Evolutionary conservation across 1,139 yeast genomes (phyloP).

Genomic region (Eremothecium gossypii): DNA sequence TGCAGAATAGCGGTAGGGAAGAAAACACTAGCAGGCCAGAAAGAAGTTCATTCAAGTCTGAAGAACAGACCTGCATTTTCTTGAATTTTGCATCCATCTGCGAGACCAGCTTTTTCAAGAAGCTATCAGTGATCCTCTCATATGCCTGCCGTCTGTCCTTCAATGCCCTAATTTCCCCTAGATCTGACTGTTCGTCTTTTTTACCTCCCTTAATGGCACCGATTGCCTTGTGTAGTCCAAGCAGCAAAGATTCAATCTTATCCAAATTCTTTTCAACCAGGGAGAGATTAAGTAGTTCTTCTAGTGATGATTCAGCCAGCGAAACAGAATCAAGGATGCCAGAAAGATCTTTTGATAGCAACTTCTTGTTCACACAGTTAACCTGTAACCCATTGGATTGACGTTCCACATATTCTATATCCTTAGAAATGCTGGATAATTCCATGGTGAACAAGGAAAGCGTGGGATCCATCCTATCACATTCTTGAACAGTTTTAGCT

Average conservation of each 20-base stretch:
- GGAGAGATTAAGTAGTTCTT: constrained; percentile 38
- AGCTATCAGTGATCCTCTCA: constrained; percentile 46
- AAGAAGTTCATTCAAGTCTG: constrained; percentile 30
- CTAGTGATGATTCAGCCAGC: constrained; percentile 48
- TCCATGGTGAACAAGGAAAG: constrained; percentile 51
- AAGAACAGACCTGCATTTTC: constrained; percentile 27
- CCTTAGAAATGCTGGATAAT: constrained; percentile 52
- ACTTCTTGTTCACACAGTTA: constrained; percentile 70
- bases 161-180: constrained; percentile 67
- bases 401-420: constrained; percentile 60
- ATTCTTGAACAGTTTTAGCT: constrained; percentile 41
- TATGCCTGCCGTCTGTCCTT: constrained; percentile 57
- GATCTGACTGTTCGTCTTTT: constrained; percentile 34
- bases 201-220: constrained; percentile 47
- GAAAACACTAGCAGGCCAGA: constrained; percentile 44
- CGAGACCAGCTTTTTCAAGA: constrained; percentile 40
- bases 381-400: constrained; percentile 81
- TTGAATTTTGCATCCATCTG: constrained; percentile 41
- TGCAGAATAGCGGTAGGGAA: constrained; percentile 58
- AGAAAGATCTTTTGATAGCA: constrained; percentile 58
- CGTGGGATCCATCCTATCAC: constrained; percentile 52
- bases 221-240: constrained; percentile 56
- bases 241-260: constrained; percentile 49
- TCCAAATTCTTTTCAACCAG: constrained; percentile 40
- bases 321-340: constrained; percentile 62